A percentile compares a stretch with the other conserved stretches of the same genome.
These are phyloP conservation scores for Besnoitia besnoiti DNA, from an alignment of 169 alveolate genomes.

Conservation along the genomic window DNA sequence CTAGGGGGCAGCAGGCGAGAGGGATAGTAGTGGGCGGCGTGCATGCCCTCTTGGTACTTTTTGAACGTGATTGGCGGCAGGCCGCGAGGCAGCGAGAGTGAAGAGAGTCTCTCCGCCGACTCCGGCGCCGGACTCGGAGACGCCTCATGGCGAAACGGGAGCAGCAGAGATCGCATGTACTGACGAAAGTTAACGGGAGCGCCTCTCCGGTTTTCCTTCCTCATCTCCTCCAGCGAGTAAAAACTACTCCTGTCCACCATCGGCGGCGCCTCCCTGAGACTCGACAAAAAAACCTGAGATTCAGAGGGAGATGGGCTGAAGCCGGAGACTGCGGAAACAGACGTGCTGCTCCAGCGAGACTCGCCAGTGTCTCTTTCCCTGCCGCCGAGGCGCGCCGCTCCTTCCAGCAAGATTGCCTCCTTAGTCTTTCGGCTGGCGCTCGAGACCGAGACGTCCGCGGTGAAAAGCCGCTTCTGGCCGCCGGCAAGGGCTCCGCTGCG, in stretches of 20 bases:
- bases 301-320: background rate
- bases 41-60: slow-evolving; percentile 54
- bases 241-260: background rate
- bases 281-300: background rate
- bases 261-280: background rate
- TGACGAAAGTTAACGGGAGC: background rate
- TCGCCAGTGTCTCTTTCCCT: background rate
- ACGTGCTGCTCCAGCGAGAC: background rate
- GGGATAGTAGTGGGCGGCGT: slow-evolving; percentile 67
- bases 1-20: slow-evolving; percentile 57
- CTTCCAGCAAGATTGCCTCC: background rate
- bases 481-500: no score
- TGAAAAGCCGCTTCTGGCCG: background rate
- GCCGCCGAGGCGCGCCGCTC: background rate
- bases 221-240: slow-evolving; percentile 16
- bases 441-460: background rate
- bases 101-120: background rate
- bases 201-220: slow-evolving; percentile 1
- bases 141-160: background rate
- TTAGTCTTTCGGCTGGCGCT: background rate
- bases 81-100: background rate
- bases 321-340: background rate
- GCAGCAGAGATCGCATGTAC: slow-evolving; percentile 11
- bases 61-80: slow-evolving; percentile 47
- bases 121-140: background rate